Evolutionary conservation across 306 rosid species (phyloP).

Genomic region (Psophocarpus tetragonolobus): DNA sequence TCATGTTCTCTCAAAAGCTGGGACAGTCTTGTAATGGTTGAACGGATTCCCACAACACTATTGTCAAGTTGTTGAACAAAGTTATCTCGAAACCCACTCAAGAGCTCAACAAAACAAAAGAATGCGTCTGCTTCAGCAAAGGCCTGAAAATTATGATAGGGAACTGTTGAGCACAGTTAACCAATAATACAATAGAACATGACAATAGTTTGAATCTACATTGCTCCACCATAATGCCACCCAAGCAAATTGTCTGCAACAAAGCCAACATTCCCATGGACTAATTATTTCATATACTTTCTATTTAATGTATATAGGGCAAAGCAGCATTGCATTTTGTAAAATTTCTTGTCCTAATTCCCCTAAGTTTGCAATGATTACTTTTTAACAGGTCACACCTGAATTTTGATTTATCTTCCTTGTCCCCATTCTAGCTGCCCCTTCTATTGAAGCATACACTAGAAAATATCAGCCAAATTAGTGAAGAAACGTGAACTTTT

Average conservation of each 20-base stretch:
- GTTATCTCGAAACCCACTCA: conserved; percentile 96
- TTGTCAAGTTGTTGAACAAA: conserved; percentile 98
- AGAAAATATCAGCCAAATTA: conserved; percentile 22
- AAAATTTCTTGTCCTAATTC: conserved; percentile 8
- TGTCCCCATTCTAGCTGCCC: not conserved
- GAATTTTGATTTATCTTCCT: not conserved
- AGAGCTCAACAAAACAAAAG: conserved; percentile 95
- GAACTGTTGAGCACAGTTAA: conserved; percentile 39
- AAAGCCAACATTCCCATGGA: not conserved
- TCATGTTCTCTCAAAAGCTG: conserved; percentile 93
- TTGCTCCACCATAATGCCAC: not conserved
- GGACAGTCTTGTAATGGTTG: conserved; percentile 88
- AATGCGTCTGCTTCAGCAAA: conserved; percentile 95
- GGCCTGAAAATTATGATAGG: conserved; percentile 61
- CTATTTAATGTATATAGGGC: not conserved
- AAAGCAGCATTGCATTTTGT: not conserved
- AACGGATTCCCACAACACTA: conserved; percentile 96
- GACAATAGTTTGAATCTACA: not conserved
- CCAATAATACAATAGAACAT: conserved; percentile 1
- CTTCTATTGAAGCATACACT: conserved; percentile 11
- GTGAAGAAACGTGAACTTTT: not conserved
- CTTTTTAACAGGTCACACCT: not conserved
- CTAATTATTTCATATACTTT: conserved; percentile 24
- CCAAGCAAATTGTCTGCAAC: not conserved
- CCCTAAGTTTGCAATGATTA: not conserved